These are phyloP conservation scores for Colletotrichum sp. DNA, from an alignment of 2,329 filamentous ascomycete genomes.

Conservation along the genomic window DNA sequence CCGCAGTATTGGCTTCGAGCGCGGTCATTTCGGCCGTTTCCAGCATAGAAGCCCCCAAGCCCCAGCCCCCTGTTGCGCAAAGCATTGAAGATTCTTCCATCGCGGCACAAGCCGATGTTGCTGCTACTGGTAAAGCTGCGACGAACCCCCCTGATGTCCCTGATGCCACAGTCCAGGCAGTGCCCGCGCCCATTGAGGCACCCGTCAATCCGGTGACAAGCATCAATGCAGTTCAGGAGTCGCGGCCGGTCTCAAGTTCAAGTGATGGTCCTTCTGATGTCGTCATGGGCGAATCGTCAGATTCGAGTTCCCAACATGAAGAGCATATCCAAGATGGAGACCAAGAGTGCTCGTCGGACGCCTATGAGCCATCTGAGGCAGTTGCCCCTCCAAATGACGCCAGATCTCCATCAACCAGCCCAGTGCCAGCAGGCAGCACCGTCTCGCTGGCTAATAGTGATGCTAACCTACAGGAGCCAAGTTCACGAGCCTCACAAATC, in stretches of 20 bases:
- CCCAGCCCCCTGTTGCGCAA: background rate
- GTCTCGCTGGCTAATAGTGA: conserved; percentile 29
- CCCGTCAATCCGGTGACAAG: background rate
- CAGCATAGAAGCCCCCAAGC: background rate
- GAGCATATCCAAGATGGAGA: conserved; percentile 24
- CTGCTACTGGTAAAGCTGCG: conserved; percentile 10
- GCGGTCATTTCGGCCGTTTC: background rate
- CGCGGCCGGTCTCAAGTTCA: background rate
- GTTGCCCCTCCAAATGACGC: conserved; percentile 52
- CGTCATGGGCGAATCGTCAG: conserved; percentile 19
- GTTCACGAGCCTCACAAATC: conserved; percentile 23
- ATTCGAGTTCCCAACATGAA: conserved; percentile 16
- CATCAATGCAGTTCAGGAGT: background rate
- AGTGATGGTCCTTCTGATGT: conserved; percentile 17
- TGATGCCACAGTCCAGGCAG: background rate
- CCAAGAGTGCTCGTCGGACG: conserved; percentile 41
- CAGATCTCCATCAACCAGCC: conserved; percentile 54
- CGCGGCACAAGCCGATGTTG: background rate
- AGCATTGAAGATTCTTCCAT: background rate
- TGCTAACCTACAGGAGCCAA: conserved; percentile 27
- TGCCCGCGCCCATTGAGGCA: background rate
- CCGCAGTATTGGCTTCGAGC: background rate
- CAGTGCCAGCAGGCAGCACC: conserved; percentile 23
- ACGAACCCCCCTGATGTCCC: background rate
- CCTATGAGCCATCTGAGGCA: conserved; percentile 60